Base-by-base conservation (phyloP, 1,284 basidiomycete genomes). In the Cutaneotrichosporon arboriforme region DNA sequence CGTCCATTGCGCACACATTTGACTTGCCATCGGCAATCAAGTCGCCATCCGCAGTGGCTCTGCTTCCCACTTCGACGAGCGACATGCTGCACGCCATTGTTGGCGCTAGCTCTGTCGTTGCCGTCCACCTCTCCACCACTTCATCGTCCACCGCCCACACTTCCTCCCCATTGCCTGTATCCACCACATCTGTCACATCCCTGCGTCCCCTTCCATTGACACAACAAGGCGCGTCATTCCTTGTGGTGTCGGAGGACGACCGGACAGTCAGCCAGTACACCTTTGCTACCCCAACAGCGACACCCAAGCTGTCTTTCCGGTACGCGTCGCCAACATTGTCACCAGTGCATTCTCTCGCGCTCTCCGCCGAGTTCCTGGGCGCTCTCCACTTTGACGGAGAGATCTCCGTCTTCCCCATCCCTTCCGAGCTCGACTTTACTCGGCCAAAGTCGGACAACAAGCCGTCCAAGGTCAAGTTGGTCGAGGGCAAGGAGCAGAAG, bases 191-290 rank as follows among this genome's bases (percentile, higher is more conserved):
- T 3, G 63, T 75, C 57, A 69, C 69, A 13, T 64, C 65, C 9
- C 48, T 75, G 23, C 48, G 62, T 7, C 61, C 72, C 13, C 48
- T 75, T 9, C 65, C 71, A n/a, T 46, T 60, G 35, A 51, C 63
- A 23, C 52, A 63, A 20, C 60, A 65, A 41, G 70, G 65, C 1
- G 54, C 55, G 4, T 71, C 67, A 8, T 87, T 90, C 69, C 74
- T 86, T 39, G 86, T 87, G 4, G 79, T 81, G 18, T 87, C 87
- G 5, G 83, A 87, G 63, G 81, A 80, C 26, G 88, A 90, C 72
- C 81, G 88, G 18, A 83, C 86, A 41, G 76, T 88, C n/a, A 85
- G 69, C 4, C 71, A 73, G 56, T 73, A 72, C 56, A 73, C 69
- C 12, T 48, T 71, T n/a, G 84, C 45, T 84, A 86, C 87, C 73